Evolutionary conservation across 2,329 filamentous ascomycete genomes (phyloP), one percentile per base, ranked within the genome.

Genomic region (Bipolaris bicolor): DNA sequence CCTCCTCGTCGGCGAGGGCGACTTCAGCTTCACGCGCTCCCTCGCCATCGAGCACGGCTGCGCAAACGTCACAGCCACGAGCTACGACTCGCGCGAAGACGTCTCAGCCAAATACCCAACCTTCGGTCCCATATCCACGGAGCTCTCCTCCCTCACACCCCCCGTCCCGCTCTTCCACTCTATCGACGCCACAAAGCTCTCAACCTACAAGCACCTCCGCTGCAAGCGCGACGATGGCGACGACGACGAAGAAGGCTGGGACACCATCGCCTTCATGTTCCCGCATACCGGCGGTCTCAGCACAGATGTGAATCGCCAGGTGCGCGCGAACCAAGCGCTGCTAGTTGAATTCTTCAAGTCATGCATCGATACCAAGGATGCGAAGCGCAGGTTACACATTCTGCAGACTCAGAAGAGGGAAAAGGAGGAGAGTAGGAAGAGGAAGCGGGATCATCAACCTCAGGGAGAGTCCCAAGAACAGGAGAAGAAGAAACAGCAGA

Each of bases 211-310:
- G 46, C 13, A 37, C 0, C 45, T 77, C 55, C 39, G 69, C 54
- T 65, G 64, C 24, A n/a, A 39, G 13, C 56, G 68, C 9, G 64
- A 60, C 11, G 62, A 61, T 2, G 64, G 65, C 10, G 70, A 67
- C 65, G 55, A 68, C 4, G 76, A 80, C n/a, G 41, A 26, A 2
- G 29, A 59, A 10, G 76, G 80, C 3, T 93, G 90, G 82, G 88
- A 96, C 75, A 84, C 87, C 55, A 88, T 98, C 61, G 83, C 94
- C 64, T 99, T 98, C 86, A 97, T 97, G 82, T 99, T 99, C 77
- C 95, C 95, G 34, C 95, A 99, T 79, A 90, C 96, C 3, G 95
- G 95, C 62, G 95, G 95, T 44, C 88, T 96, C 69, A 90, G 87
- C 63, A 98, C 90, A 66, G 93, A 98, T 79, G 90, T 97, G 54